Evolutionary conservation across 1,284 basidiomycete species (phyloP), one percentile per base, ranked within the genome.

Genomic region (Gastroboletus turbinatus): DNA sequence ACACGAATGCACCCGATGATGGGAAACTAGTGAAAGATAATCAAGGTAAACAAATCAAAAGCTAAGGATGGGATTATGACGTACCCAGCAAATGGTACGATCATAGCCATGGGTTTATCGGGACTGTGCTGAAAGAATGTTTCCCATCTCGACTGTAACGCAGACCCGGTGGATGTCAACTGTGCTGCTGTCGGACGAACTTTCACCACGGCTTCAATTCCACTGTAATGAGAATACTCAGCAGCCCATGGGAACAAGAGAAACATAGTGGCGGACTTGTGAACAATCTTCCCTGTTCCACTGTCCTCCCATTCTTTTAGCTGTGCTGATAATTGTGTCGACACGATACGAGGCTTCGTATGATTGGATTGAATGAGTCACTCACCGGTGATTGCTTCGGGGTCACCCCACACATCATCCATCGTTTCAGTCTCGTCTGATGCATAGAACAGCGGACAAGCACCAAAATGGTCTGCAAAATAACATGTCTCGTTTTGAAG

Each of bases 221-320:
- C 23, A 23, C 23, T 23, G 23, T 23, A 4, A 46, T 23, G 4
- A 32, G 16, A 13, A 13, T 19, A 23, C 11, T 46, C 21, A 57
- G 55, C 2, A 43, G 50, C 2, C 7, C 16, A 42, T 1, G 3
- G n/a, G 25, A 4, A 5, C 29, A 2, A 16, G 3, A 13, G 35
- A 29, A 23, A 29, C 23, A 33, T 0, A 6, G 25, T 17, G 4
- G 16, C 32, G 16, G 5, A 33, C 32, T 14, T 33, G 32, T 33
- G 32, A 33, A 14, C 76, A 62, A 84, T 73, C 35, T 80, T 56
- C 7, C 82, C 82, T 30, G 73, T 74, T 4, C 81, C 81, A 6
- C 72, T 68, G 25, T 70, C 64, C 5, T 69, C 55, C 79, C 82
- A 85, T 56, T 78, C 66, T 5, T 70, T 63, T 2, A 71, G 63